These are phyloP conservation scores for Capsella bursapastoris DNA, from an alignment of 345 rosid genomes.

Conservation along the genomic window DNA sequence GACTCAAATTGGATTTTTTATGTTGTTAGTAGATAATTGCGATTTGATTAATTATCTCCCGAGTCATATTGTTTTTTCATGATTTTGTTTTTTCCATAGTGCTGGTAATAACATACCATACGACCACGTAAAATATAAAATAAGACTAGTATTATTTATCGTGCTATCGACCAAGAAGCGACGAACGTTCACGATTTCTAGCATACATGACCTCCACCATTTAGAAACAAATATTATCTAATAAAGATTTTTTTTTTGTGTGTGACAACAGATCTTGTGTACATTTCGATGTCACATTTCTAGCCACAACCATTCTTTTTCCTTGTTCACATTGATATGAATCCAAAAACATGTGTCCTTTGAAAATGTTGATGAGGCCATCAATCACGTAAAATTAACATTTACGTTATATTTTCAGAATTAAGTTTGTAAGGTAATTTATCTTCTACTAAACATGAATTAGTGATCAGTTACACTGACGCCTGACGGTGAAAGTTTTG, in stretches of 20 bases:
- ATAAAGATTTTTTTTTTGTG: not conserved
- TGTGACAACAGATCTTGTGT: not conserved
- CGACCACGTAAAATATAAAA: conserved; percentile 9
- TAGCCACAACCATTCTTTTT: not conserved
- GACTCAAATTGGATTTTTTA: no score
- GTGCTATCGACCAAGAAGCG: conserved; percentile 44
- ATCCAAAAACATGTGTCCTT: not conserved
- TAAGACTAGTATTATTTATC: conserved; percentile 34
- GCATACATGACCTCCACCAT: conserved; percentile 41
- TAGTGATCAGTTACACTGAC: no score
- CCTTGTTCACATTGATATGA: not conserved
- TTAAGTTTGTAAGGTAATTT: not conserved
- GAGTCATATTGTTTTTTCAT: not conserved
- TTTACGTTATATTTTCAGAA: not conserved
- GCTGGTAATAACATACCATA: not conserved
- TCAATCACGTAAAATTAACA: not conserved
- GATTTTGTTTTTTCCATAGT: no score
- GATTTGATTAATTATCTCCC: not conserved
- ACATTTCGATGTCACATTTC: not conserved
- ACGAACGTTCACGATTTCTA: conserved; percentile 34
- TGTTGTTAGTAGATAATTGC: not conserved
- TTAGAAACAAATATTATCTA: not conserved
- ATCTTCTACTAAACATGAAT: no score
- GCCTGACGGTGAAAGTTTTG: no score
- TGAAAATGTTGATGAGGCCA: not conserved